Base-by-base conservation (phyloP, 1,284 basidiomycete genomes). In the Marasmius fiardii region DNA sequence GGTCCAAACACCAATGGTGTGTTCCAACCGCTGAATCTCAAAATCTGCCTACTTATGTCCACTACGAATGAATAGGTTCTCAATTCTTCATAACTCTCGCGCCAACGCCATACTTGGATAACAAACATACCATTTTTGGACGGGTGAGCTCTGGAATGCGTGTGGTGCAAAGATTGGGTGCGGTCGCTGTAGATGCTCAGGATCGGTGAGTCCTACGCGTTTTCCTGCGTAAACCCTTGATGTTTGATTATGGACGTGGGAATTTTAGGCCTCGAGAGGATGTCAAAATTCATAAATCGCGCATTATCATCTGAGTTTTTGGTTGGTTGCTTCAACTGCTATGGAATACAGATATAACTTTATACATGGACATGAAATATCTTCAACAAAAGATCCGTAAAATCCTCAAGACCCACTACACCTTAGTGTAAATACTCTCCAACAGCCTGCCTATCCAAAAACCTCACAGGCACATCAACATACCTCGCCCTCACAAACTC, bases 101-200 rank as follows among this genome's bases (percentile, higher is more conserved):
- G 1, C 95, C 95, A 7, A 96, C 94, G 49, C 95, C 95, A 0
- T 97, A 83, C 72, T 78, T 97, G 41, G 92, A 96, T 66, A 92
- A 88, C 65, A 98, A 98, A 68, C 93, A 98, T 69, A 95, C 93
- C 4, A 95, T 95, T 62, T 95, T 95, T 67, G 93, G 93, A 4
- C 85, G 93, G 11, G 91, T 95, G 12, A 86, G 81, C 66, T 79
- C 84, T 20, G 93, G 93, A 1, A 95, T 95, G 86, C 79, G 90
- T 48, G 93, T 95, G 7, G 78, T 94, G 18, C 90, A 94, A 66
- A 76, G 92, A 35, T 69, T 94, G 34, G 92, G 91, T 20, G 82
- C 90, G 2, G 91, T 94, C 4, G 87, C 80, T 0, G 86, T 87
- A 7, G 90, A 93, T 66, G 77, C 78, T 11, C 88, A 93, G 61